Evolutionary conservation across 106 monocot species (phyloP).

Genomic region (Triglochin maritima): DNA sequence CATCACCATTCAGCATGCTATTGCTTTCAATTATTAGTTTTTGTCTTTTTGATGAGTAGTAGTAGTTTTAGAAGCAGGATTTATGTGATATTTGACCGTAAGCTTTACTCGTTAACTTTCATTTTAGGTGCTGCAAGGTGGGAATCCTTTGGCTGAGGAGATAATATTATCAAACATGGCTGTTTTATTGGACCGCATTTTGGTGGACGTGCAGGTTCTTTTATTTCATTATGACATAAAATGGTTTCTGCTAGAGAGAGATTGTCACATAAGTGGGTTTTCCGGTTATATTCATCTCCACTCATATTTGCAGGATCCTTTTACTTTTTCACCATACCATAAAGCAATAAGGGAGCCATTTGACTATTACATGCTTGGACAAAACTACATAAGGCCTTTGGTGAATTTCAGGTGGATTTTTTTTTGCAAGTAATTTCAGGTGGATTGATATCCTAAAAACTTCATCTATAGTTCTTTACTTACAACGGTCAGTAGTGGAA

Average conservation of each 20-base stretch:
- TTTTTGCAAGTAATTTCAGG: no score
- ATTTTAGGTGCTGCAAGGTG: conserved; percentile 67
- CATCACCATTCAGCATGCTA: no score
- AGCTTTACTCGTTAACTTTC: background rate
- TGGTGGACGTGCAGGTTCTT: conserved; percentile 73
- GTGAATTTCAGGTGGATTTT: conserved; percentile 73
- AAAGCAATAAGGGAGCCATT: conserved; percentile 83
- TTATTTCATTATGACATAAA: no score
- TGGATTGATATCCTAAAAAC: conserved; percentile 2
- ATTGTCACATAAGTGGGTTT: no score
- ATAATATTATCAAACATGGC: conserved; percentile 77
- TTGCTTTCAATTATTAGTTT: no score
- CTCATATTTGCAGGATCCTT: conserved; percentile 58
- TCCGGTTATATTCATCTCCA: no score
- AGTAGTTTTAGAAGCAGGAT: no score
- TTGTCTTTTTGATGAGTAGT: no score
- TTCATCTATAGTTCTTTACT: no score
- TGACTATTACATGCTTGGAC: conserved; percentile 90
- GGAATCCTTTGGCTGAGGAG: conserved; percentile 48
- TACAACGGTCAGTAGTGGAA: no score
- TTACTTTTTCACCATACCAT: conserved; percentile 59
- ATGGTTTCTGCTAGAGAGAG: no score
- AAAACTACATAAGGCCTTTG: conserved; percentile 84
- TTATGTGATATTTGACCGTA: no score
- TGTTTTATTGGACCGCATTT: conserved; percentile 65